Evolutionary conservation across 768 basidiomycete genomes (phyloP).

Genomic region (Rhodotorula taiwanensis): DNA sequence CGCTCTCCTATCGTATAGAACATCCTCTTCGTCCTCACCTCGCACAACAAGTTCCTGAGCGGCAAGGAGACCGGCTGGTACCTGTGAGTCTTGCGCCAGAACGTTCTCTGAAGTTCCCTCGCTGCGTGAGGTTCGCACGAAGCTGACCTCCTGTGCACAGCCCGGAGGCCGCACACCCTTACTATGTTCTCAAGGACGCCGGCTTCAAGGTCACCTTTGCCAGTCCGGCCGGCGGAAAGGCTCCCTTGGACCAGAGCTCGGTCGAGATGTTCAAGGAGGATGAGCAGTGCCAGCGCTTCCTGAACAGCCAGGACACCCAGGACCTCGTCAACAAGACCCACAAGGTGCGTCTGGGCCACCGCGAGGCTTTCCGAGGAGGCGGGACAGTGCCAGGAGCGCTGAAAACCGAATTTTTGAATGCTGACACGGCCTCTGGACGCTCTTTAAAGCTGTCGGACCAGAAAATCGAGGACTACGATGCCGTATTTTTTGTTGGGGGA

Average conservation of each 20-base stretch:
- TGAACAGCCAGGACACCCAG: constrained; percentile 47
- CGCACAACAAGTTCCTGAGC: constrained; percentile 52
- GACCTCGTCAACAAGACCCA: constrained; percentile 57
- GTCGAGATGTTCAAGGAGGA: constrained; percentile 53
- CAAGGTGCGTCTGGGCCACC: constrained; percentile 37
- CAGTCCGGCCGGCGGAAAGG: constrained; percentile 58
- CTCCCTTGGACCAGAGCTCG: constrained; percentile 60
- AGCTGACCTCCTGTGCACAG: not conserved
- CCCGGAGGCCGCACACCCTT: constrained; percentile 57
- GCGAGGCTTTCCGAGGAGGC: too few species aligned
- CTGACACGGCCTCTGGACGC: too few species aligned
- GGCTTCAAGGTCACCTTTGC: constrained; percentile 57
- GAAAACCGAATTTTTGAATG: too few species aligned
- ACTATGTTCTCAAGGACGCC: constrained; percentile 50
- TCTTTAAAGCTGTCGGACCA: constrained; percentile 53
- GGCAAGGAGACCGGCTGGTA: constrained; percentile 41
- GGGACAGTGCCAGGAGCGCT: too few species aligned
- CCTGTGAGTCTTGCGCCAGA: not conserved
- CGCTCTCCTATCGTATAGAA: not conserved
- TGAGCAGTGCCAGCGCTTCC: constrained; percentile 46
- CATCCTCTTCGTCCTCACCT: constrained; percentile 70
- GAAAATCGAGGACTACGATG: constrained; percentile 58
- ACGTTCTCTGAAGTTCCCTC: too few species aligned
- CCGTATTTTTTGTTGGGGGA: constrained; percentile 64
- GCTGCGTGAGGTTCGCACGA: too few species aligned